Evolutionary conservation across 108 stramenopile genomes (phyloP).

Genomic region (Mediolabrus comicus): DNA sequence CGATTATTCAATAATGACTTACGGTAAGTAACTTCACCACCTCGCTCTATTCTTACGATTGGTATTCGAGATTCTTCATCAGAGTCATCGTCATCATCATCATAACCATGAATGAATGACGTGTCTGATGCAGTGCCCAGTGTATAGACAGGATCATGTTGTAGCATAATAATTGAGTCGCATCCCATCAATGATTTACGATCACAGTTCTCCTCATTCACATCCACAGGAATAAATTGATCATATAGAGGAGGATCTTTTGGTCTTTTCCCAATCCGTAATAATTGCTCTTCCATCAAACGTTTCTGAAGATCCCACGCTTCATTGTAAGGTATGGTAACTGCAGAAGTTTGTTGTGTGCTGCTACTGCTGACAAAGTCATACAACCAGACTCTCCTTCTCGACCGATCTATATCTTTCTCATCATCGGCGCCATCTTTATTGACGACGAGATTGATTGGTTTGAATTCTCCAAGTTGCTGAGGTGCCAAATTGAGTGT

Average conservation of each 20-base stretch:
- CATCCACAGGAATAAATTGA: conserved; percentile 42
- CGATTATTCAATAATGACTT: too few species aligned
- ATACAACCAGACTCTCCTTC: conserved; percentile 52
- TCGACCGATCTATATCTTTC: conserved; percentile 5
- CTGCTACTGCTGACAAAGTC: conserved; percentile 45
- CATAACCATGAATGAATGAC: conserved; percentile 48
- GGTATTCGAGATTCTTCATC: conserved; percentile 40
- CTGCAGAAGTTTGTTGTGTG: background rate
- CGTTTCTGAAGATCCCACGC: conserved; percentile 65
- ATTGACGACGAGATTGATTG: conserved; percentile 5
- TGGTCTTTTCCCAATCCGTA: conserved; percentile 47
- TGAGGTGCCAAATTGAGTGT: conserved; percentile 42
- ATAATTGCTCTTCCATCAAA: conserved; percentile 48
- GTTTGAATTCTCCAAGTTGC: conserved; percentile 63
- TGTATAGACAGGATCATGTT: conserved; percentile 84
- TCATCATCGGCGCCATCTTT: conserved; percentile 7
- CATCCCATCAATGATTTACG: conserved; percentile 25
- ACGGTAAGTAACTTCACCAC: conserved; percentile 98
- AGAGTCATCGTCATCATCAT: conserved; percentile 1
- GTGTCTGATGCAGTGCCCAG: conserved; percentile 83
- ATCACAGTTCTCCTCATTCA: background rate
- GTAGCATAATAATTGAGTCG: conserved; percentile 72
- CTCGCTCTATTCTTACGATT: conserved; percentile 86
- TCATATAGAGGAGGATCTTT: conserved; percentile 45
- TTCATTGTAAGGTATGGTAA: conserved; percentile 41